These are phyloP conservation scores for Penicillium frequentans DNA, from an alignment of 2,329 filamentous ascomycete species.

Conservation along the genomic window DNA sequence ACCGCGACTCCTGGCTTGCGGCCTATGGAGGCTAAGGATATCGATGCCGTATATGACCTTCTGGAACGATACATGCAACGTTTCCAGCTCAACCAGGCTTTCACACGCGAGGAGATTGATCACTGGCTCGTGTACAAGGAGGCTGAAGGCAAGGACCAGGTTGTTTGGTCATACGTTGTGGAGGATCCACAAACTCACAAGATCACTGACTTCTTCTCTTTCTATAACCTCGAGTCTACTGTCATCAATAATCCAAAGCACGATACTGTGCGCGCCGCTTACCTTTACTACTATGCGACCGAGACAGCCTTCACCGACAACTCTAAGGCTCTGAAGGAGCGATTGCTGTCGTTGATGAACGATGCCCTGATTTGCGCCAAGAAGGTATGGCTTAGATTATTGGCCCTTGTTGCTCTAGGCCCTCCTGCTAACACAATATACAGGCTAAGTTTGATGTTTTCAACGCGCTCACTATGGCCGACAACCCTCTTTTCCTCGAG, in stretches of 20 bases:
- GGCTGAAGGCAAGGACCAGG: constrained; percentile 66
- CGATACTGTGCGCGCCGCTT: constrained; percentile 80
- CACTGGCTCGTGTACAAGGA: constrained; percentile 84
- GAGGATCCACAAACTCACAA: constrained; percentile 70
- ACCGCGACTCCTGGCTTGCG: constrained; percentile 75
- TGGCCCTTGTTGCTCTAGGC: background rate
- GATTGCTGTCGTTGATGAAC: constrained; percentile 76
- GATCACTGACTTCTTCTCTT: constrained; percentile 96
- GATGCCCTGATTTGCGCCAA: constrained; percentile 90
- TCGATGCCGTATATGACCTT: constrained; percentile 72
- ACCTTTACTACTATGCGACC: constrained; percentile 95
- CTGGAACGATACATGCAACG: constrained; percentile 74
- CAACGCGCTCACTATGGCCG: constrained; percentile 89
- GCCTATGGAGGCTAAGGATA: constrained; percentile 74
- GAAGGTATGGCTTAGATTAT: constrained; percentile 48
- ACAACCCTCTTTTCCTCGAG: constrained; percentile 90
- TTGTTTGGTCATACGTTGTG: constrained; percentile 92
- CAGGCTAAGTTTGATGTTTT: constrained; percentile 86
- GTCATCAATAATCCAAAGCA: constrained; percentile 82
- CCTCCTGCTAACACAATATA: constrained; percentile 1
- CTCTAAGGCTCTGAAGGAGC: constrained; percentile 66
- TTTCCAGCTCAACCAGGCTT: constrained; percentile 82
- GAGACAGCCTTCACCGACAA: constrained; percentile 67
- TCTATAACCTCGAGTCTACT: constrained; percentile 91
- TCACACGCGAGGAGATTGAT: constrained; percentile 74